phyloP scores from a whole-genome alignment of 2,329 filamentous ascomycete species.

The Pyricularia sp. region DNA sequence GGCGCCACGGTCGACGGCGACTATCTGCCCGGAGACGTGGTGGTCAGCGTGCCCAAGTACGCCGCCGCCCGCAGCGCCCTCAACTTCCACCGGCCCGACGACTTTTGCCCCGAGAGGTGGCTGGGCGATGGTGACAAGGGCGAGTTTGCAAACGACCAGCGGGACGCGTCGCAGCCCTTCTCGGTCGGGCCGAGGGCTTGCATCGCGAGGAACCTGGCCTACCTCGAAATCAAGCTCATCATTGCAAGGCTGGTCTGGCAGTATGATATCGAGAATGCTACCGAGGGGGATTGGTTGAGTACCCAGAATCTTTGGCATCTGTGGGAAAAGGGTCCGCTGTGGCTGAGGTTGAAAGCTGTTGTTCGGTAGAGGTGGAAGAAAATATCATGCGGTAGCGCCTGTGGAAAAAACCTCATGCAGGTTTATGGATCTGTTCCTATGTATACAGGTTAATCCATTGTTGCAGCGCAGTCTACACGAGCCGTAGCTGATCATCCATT shows the following conservation, averaged over 20 bases:
- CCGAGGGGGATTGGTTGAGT: slow-evolving; percentile 1
- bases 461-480: too few relatives aligned
- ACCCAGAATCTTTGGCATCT: slow-evolving; percentile 2
- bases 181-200: background rate
- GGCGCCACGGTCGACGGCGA: slow-evolving; percentile 12
- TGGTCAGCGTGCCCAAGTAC: slow-evolving; percentile 21
- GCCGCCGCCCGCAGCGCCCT: slow-evolving; percentile 1
- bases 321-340: slow-evolving; percentile 2
- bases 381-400: too few relatives aligned
- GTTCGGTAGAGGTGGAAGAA: background rate
- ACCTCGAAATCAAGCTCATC: slow-evolving; percentile 1
- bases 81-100: slow-evolving; percentile 7
- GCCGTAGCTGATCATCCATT: too few relatives aligned
- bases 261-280: background rate
- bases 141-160: background rate
- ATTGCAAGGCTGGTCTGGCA: slow-evolving; percentile 1
- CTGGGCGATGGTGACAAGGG: background rate
- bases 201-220: slow-evolving; percentile 2
- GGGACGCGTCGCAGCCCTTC: background rate
- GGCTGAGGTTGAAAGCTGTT: background rate
- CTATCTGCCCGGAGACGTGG: slow-evolving; percentile 16
- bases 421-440: too few relatives aligned
- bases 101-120: slow-evolving; percentile 2
- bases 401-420: too few relatives aligned
- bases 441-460: too few relatives aligned